Percentiles rank a stretch among this genome's conserved stretches.
Conservation (phyloP, 1,139 yeast genomes). For the Nakaseomyces kungkrabaensis region DNA sequence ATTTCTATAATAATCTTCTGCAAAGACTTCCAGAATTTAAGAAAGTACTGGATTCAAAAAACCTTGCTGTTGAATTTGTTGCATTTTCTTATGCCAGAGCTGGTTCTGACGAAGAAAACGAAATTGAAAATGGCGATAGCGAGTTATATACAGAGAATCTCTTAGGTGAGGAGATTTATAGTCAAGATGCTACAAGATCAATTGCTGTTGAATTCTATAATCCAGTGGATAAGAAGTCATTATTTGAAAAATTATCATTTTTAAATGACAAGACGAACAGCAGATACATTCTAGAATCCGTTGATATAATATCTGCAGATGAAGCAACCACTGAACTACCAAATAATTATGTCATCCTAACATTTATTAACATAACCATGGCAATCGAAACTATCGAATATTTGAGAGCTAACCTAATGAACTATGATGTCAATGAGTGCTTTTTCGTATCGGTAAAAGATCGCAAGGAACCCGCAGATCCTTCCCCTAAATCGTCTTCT, state of each 20-base stretch:
- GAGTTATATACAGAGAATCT: constrained; percentile 1
- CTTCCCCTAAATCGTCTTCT: constrained; percentile 13
- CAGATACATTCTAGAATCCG: constrained; percentile 62
- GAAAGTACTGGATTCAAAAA: constrained; percentile 35
- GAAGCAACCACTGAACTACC: constrained; percentile 8
- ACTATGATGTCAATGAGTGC: constrained; percentile 45
- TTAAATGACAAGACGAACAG: constrained; percentile 18
- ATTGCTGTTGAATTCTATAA: constrained; percentile 20
- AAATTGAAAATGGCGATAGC: constrained; percentile 26
- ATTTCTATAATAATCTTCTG: constrained; percentile 37
- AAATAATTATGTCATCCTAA: constrained; percentile 63
- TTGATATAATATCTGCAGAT: constrained; percentile 47
- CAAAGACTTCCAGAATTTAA: constrained; percentile 38
- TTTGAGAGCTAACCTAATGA: constrained; percentile 40
- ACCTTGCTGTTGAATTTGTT: constrained; percentile 56
- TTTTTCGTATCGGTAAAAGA: constrained; percentile 40
- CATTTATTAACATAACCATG: constrained; percentile 69
- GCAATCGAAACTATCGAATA: constrained; percentile 74
- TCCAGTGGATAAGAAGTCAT: constrained; percentile 16
- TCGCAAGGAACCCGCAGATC: constrained; percentile 3
- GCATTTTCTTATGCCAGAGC: constrained; percentile 37
- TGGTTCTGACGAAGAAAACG: constrained; percentile 4
- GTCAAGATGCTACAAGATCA: constrained; percentile 24
- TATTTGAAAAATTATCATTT: constrained; percentile 46
- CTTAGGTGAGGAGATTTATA: constrained; percentile 2